phyloP scores from a whole-genome alignment of 768 basidiomycete genomes.

The Lanmaoa rubissima region DNA sequence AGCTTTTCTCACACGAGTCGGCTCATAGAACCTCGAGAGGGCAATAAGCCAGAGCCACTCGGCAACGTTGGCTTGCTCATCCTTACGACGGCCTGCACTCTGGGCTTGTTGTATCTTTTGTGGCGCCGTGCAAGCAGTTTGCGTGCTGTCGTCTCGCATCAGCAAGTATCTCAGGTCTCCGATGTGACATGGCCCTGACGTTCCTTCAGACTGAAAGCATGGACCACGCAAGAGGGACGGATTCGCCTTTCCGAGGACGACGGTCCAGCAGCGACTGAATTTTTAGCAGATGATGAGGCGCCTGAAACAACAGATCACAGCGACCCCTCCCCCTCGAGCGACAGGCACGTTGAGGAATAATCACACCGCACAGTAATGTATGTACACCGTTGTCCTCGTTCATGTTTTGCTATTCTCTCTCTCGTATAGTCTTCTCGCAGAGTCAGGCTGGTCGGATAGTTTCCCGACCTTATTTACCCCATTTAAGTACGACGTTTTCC shows the following conservation, averaged over 20 bases:
- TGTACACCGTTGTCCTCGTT: neutral
- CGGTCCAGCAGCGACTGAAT: slow-evolving; percentile 66
- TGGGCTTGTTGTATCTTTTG: slow-evolving; percentile 57
- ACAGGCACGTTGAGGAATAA: slow-evolving; percentile 5
- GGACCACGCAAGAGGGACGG: slow-evolving; percentile 50
- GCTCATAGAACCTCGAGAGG: slow-evolving; percentile 52
- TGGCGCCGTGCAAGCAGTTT: slow-evolving; percentile 60
- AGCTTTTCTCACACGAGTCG: slow-evolving; percentile 1
- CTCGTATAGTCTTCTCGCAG: neutral
- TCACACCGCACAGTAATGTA: slow-evolving; percentile 2
- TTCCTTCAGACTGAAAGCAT: slow-evolving; percentile 51
- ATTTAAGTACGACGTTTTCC: slow-evolving; percentile 1
- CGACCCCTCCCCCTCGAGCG: slow-evolving; percentile 21
- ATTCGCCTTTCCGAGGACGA: slow-evolving; percentile 72
- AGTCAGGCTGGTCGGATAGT: neutral
- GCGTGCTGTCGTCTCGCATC: slow-evolving; percentile 59
- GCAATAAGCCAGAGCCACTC: slow-evolving; percentile 63
- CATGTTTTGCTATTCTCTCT: neutral
- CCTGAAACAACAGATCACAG: slow-evolving; percentile 37
- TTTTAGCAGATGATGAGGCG: slow-evolving; percentile 55
- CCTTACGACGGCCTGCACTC: slow-evolving; percentile 55
- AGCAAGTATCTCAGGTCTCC: slow-evolving; percentile 38
- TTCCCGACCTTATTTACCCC: neutral
- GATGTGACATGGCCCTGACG: neutral
- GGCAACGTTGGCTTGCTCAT: slow-evolving; percentile 54